Base-by-base conservation (phyloP, 768 basidiomycete genomes). In the Cubamyces lactineus region DNA sequence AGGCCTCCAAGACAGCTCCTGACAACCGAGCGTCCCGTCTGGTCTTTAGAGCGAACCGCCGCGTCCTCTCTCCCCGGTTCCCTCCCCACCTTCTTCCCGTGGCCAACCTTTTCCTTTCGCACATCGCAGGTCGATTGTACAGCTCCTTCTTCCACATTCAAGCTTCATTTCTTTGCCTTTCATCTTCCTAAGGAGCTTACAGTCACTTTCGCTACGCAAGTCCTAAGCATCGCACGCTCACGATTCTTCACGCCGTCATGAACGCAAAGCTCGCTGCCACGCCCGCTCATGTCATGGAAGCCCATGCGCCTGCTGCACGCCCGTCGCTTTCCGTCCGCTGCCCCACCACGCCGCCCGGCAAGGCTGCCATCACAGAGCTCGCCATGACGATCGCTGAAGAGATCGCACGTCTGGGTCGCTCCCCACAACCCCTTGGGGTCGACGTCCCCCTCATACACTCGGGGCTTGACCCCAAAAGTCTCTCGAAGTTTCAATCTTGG, bases 371-470 rank as follows among this genome's bases (percentile, higher is more conserved):
- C 52, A 63, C 70, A 2, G 62, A 68, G 11, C 56, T 77, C 26
- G 73, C 77, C 11, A 68, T 71, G 66, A 69, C 69, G 50, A 76
- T 78, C 24, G 70, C 74, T n/a, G 66, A 72, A 39, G 71, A 76
- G 64, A 69, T 77, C 15, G 63, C 72, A 2, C 66, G 60, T 43
- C 61, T 78, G 30, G 71, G 71, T 62, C 73, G 73, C 58, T 67
- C 73, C 40, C 60, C 60, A 4, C 66, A 67, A 17, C 55, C 70
- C 16, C 41, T 77, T 30, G 67, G 70, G 12, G 69, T 67, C 48
- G 73, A 75, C 64, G 67, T 66, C 30, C 71, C 76, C 1, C 70
- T 78, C 26, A 67, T 73, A 38, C 71, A 73, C 60, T 68, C 72
- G 0, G 75, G 74, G 45, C 72, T 77, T 48, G 73, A 73, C 39